Percentiles rank a stretch among this genome's conserved stretches.
These are phyloP conservation scores for Trebouxia gelatinosa DNA, from an alignment of 163 green algal genomes.

Conservation along the genomic window DNA sequence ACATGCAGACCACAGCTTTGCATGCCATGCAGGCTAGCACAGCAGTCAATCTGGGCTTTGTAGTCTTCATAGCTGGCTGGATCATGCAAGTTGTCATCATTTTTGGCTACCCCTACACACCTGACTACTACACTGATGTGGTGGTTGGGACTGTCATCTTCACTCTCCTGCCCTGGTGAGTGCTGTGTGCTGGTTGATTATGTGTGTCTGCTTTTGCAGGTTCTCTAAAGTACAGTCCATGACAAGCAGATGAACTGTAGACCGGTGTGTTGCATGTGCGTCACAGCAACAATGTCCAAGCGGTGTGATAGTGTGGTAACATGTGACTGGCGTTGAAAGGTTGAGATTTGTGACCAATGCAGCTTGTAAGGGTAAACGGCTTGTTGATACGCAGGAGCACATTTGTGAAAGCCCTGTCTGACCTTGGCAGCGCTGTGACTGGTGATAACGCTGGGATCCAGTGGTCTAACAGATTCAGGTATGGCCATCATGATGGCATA, in stretches of 20 bases:
- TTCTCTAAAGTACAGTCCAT: conserved; percentile 63
- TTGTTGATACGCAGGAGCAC: not conserved
- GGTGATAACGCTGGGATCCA: conserved; percentile 52
- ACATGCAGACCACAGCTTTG: too few relatives aligned
- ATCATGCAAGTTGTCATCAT: conserved; percentile 58
- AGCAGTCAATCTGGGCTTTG: conserved; percentile 71
- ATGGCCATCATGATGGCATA: conserved; percentile 27
- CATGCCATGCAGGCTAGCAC: conserved; percentile 32
- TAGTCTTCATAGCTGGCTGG: conserved; percentile 90
- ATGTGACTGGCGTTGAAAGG: too few relatives aligned
- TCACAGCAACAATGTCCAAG: not conserved
- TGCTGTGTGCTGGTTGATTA: conserved; percentile 45
- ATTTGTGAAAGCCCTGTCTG: conserved; percentile 34
- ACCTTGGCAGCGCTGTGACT: conserved; percentile 75
- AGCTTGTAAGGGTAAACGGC: not conserved
- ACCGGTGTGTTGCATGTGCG: not conserved
- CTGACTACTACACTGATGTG: conserved; percentile 53
- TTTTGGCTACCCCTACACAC: conserved; percentile 78
- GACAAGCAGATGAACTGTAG: conserved; percentile 37
- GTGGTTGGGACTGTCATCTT: conserved; percentile 64
- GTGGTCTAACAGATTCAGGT: conserved; percentile 61
- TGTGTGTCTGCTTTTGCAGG: not conserved
- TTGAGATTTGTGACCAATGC: not conserved
- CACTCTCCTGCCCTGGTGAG: conserved; percentile 77
- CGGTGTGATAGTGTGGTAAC: not conserved